Conservation (phyloP, 1,284 basidiomycete species). For the Cutaneotrichosporon mucoides region DNA sequence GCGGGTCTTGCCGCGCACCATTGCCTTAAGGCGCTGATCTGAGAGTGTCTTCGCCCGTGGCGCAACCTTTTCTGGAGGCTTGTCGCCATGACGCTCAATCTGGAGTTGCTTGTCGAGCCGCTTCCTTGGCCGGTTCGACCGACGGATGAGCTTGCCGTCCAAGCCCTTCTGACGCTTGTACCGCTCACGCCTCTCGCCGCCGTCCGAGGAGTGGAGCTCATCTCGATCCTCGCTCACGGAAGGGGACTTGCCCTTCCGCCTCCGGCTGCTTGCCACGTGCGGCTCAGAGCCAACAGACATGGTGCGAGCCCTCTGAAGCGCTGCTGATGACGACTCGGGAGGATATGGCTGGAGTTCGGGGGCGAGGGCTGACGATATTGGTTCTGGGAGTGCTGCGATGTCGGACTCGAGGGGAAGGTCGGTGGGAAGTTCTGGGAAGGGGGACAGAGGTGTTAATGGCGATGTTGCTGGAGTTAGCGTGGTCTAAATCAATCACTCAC, state of each 20-base stretch:
- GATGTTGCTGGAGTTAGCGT: conserved; percentile 2
- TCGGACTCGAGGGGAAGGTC: conserved; percentile 1
- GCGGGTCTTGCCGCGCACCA: conserved; percentile 26
- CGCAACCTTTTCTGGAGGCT: conserved; percentile 27
- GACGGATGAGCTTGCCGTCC: conserved; percentile 15
- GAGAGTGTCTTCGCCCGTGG: conserved; percentile 21
- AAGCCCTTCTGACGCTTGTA: conserved; percentile 18
- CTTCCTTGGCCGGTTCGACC: conserved; percentile 13
- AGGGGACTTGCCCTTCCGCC: background rate
- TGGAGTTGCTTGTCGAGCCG: conserved; percentile 14
- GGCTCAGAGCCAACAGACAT: background rate
- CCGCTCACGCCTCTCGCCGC: conserved; percentile 9
- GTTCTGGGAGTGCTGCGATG: background rate
- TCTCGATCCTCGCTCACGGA: conserved; percentile 7
- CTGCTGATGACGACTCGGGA: background rate
- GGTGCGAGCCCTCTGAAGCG: background rate
- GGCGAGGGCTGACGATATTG: background rate
- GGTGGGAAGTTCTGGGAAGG: conserved; percentile 11
- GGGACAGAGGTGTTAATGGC: conserved; percentile 3
- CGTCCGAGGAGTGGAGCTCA: background rate
- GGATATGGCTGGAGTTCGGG: background rate
- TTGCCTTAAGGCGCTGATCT: conserved; percentile 25
- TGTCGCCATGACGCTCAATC: conserved; percentile 8
- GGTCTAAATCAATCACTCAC: no score
- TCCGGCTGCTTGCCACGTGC: background rate